phyloP scores from a whole-genome alignment of 2,329 filamentous ascomycete genomes.

The Aureobasidium melanogenum region DNA sequence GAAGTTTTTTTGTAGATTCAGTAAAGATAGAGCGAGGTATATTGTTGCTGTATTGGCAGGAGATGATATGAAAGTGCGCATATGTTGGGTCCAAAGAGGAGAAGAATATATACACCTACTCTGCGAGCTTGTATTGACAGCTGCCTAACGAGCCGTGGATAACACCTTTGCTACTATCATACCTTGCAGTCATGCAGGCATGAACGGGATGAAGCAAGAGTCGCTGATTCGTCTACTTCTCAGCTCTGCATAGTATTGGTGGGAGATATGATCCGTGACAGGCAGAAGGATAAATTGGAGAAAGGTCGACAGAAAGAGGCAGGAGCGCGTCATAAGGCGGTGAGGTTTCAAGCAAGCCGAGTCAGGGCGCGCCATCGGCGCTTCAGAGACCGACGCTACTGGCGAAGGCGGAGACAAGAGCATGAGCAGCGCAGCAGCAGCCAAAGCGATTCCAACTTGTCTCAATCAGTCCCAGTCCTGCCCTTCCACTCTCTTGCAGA shows the following conservation, averaged over 20 bases:
- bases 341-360: not conserved
- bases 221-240: not conserved
- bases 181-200: not conserved
- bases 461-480: not conserved
- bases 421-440: constrained; percentile 1
- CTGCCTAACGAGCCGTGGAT: not conserved
- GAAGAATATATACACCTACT: not conserved
- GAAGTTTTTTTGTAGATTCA: not conserved
- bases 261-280: not conserved
- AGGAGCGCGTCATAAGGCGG: not conserved
- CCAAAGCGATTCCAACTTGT: constrained; percentile 3
- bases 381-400: not conserved
- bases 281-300: not conserved
- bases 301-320: not conserved
- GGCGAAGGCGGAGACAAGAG: not conserved
- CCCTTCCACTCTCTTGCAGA: not conserved
- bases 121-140: not conserved
- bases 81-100: not conserved
- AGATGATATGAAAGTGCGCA: not conserved
- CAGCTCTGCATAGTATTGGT: not conserved
- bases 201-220: not conserved
- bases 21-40: not conserved
- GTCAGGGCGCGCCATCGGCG: not conserved
- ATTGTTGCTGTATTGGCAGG: not conserved
- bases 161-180: not conserved